Conservation (phyloP, 1,284 basidiomycete species). For the Ceratobasidium sp. region DNA sequence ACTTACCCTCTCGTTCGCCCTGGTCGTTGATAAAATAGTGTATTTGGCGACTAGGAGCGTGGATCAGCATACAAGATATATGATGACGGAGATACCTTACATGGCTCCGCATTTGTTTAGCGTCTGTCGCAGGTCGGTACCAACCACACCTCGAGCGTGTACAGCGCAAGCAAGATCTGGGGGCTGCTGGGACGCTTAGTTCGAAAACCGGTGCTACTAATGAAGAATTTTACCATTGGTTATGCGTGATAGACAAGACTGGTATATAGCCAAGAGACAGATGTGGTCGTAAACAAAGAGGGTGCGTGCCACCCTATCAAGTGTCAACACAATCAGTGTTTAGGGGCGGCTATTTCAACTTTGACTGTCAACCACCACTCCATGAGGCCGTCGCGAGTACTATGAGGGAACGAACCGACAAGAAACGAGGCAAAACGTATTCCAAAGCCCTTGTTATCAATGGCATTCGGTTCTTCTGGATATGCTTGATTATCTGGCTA, state of each 20-base stretch:
- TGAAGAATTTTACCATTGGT: slow-evolving; percentile 3
- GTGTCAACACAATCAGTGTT: slow-evolving; percentile 10
- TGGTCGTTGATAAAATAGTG: slow-evolving; percentile 31
- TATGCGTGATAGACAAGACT: not conserved
- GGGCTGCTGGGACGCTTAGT: slow-evolving; percentile 9
- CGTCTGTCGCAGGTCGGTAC: slow-evolving; percentile 23
- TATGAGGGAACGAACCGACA: slow-evolving; percentile 19
- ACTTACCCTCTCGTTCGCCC: slow-evolving; percentile 26
- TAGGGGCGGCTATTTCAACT: slow-evolving; percentile 19
- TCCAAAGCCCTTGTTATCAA: slow-evolving; percentile 48
- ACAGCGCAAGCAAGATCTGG: slow-evolving; percentile 35
- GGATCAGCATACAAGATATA: not conserved
- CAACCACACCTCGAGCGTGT: slow-evolving; percentile 24
- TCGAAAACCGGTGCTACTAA: not conserved
- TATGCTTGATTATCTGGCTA: slow-evolving; percentile 70
- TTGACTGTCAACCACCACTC: slow-evolving; percentile 4
- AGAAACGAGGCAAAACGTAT: slow-evolving; percentile 23
- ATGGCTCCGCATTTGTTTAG: slow-evolving; percentile 33
- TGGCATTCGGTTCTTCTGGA: slow-evolving; percentile 62
- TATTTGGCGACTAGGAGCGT: slow-evolving; percentile 10
- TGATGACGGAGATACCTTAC: not conserved
- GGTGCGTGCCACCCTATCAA: not conserved
- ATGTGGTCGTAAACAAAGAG: slow-evolving; percentile 23
- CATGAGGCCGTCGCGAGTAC: not conserved
- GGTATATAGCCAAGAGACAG: not conserved